Base-by-base conservation (phyloP, 805 yeast species). In the Saccharomyces cerevisiae region DNA sequence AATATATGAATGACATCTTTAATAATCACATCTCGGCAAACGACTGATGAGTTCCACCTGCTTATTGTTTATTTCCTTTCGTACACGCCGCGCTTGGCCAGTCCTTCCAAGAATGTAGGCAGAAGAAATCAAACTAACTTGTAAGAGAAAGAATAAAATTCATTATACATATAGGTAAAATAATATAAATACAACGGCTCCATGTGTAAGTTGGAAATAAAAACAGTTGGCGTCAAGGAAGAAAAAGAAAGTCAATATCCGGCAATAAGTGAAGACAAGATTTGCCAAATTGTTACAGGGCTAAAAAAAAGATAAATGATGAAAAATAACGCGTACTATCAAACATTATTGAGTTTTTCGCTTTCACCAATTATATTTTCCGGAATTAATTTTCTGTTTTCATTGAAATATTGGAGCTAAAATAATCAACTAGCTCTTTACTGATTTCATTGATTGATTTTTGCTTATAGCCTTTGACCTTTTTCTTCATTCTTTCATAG, bases 401-500 rank as follows among this genome's bases (percentile, higher is more conserved):
- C 43, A 36, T 36, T 21, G 43, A 36, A 17, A 36, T 36, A 17
- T 36, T 36, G 13, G 43, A 36, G 24, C 43, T 36, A 36, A 36
- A 36, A 36, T 72, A 49, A 36, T 62, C 66, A 24, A 68, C 50
- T 21, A 68, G 55, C 53, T 66, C 69, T 46, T 67, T 69, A 46
- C 73, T 66, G 26, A 73, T 69, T 41, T 73, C 76, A 53, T 61
- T 64, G 11, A 71, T 63, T 24, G 70, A 58, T 57, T 75, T 77
- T 51, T 72, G 72, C 53, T 74, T 75, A 60, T 67, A 69, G 53
- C 81, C 85, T 52, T 80, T 76, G 10, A 83, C 70, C 5, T 77
- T 70, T 6, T 76, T 60, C 60, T 79, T 78, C 80, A 85, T 75
- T 56, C 77, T 79, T 53, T 82, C 87, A 63, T 82, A 86, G 47